These are phyloP conservation scores for Nasturtium officinale DNA, from an alignment of 345 rosid genomes.

Conservation along the genomic window DNA sequence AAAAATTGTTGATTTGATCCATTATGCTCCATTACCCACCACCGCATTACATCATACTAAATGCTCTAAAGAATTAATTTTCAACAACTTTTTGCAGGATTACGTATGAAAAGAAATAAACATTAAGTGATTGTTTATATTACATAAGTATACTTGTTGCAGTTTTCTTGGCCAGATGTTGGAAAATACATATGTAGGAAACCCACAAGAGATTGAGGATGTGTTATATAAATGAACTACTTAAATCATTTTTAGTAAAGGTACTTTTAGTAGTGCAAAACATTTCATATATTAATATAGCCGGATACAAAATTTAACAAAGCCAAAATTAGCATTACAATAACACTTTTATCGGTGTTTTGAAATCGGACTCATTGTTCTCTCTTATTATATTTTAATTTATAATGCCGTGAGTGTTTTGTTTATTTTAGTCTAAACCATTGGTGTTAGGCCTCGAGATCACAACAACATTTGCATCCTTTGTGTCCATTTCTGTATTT, in stretches of 20 bases:
- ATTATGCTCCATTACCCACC: conserved; percentile 38
- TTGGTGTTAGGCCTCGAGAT: conserved; percentile 18
- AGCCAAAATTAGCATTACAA: conserved; percentile 38
- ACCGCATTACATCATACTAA: conserved; percentile 39
- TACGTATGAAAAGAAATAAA: conserved; percentile 29
- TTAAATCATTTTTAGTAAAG: neutral
- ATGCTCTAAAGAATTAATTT: conserved; percentile 36
- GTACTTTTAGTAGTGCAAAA: conserved; percentile 25
- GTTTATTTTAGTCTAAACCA: conserved; percentile 20
- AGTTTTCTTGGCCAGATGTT: conserved; percentile 13
- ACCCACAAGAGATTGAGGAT: conserved; percentile 20
- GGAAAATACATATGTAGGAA: conserved; percentile 27
- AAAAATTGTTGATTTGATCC: conserved; percentile 32
- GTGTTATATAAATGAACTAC: conserved; percentile 28
- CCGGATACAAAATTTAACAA: conserved; percentile 37
- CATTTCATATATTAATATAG: conserved; percentile 33
- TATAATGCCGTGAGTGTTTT: conserved; percentile 21
- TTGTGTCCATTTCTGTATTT: conserved; percentile 11
- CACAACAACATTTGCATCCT: conserved; percentile 32
- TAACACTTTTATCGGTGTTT: conserved; percentile 28
- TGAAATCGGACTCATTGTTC: conserved; percentile 28
- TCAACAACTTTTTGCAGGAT: conserved; percentile 27
- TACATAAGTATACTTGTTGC: conserved; percentile 20
- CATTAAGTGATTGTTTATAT: conserved; percentile 11
- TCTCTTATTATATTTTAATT: conserved; percentile 21